These are phyloP conservation scores for Solanum okadae DNA, from an alignment of 257 asterid species.

Conservation along the genomic window DNA sequence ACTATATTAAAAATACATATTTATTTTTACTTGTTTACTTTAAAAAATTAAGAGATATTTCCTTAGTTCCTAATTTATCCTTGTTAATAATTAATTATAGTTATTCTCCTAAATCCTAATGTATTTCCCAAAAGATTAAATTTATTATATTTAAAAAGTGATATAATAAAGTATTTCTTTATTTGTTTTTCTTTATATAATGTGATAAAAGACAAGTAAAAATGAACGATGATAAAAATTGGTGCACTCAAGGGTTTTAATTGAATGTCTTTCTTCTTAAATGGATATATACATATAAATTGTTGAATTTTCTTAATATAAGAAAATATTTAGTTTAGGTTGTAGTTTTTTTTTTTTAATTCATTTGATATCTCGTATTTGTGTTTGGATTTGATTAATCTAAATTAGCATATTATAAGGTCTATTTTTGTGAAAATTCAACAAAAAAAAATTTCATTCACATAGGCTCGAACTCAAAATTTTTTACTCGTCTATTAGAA, in stretches of 20 bases:
- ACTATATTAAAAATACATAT: no score
- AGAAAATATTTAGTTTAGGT: not conserved
- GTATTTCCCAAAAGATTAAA: no score
- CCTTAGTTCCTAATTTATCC: no score
- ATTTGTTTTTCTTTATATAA: not conserved
- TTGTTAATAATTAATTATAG: no score
- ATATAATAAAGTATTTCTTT: no score
- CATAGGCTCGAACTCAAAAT: not conserved
- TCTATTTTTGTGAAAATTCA: rapidly evolving
- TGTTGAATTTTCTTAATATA: not conserved
- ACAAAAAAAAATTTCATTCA: not conserved
- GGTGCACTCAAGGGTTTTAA: not conserved
- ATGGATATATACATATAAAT: not conserved
- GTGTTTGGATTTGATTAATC: not conserved
- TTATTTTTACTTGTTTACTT: no score
- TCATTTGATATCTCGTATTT: not conserved
- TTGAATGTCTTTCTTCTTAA: not conserved
- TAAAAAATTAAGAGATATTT: no score
- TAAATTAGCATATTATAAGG: not conserved
- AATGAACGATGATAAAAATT: not conserved
- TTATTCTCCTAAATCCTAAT: not conserved
- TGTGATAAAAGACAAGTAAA: not conserved
- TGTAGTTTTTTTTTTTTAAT: not conserved
- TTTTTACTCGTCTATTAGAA: not conserved
- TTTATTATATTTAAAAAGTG: no score